Conservation (phyloP, 768 basidiomycete genomes). For the Mycena capillaripes region DNA sequence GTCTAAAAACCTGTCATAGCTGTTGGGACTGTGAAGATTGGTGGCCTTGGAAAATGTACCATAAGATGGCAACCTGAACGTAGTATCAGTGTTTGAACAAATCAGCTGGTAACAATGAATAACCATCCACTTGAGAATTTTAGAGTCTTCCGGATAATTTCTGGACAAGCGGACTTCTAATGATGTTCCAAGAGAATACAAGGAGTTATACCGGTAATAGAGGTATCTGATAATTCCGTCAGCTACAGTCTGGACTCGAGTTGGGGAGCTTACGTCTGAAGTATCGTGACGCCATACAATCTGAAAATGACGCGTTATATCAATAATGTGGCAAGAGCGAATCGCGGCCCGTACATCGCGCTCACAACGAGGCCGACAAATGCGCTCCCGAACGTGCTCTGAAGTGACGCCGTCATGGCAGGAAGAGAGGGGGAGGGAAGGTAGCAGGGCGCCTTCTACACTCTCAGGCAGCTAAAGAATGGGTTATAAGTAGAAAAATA, state of each 20-base stretch:
- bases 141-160: slow-evolving; percentile 51
- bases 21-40: neutral
- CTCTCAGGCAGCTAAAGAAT: slow-evolving; percentile 6
- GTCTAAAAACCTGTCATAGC: slow-evolving; percentile 53
- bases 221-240: slow-evolving; percentile 48
- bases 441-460: neutral
- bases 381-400: slow-evolving; percentile 59
- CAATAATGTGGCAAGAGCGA: slow-evolving; percentile 7
- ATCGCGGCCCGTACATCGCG: slow-evolving; percentile 53
- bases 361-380: slow-evolving; percentile 60
- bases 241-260: slow-evolving; percentile 7
- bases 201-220: slow-evolving; percentile 53
- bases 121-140: slow-evolving; percentile 57
- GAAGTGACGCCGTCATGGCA: slow-evolving; percentile 39
- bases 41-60: slow-evolving; percentile 37
- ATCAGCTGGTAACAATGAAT: slow-evolving; percentile 5
- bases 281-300: slow-evolving; percentile 62
- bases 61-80: slow-evolving; percentile 53
- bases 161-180: slow-evolving; percentile 4
- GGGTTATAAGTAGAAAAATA: slow-evolving; percentile 17
- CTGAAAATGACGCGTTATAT: slow-evolving; percentile 41
- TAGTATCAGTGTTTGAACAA: neutral
- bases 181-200: neutral
- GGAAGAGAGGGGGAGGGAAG: slow-evolving; percentile 5
- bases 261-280: slow-evolving; percentile 52